Base-by-base conservation (phyloP, 371 early-diverging fungal genomes). In the Saksenaea vasiformis region DNA sequence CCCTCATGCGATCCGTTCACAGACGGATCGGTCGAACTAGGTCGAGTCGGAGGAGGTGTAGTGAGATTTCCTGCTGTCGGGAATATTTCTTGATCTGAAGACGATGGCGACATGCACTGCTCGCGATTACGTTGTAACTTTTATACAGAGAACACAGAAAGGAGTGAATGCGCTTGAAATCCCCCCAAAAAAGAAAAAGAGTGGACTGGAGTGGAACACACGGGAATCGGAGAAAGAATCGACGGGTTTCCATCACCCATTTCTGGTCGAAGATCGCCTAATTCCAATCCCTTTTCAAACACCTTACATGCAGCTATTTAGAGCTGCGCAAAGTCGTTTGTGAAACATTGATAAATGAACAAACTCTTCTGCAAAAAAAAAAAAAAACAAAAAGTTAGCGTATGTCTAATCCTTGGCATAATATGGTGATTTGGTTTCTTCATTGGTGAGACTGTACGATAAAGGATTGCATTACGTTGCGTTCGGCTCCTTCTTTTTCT, bases 261-360 rank as follows among this genome's bases (percentile, higher is more conserved):
- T 47, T 47, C 22, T 22, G 24, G 51, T 47, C 22, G 22, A 47
- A 47, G 51, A 47, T 47, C 51, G 51, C 8, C 51, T 7, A 31
- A 22, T 22, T 22, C 22, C 24, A 22, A 47, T 22, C 51, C 51
- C 24, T 47, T 47, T 47, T 11, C 3, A 22, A 22, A 47, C 51
- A 47, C 22, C 51, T 47, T 47, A 47, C 51, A 47, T 47, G 51
- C 51, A 47, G 51, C n/a, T 47, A 39, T 39, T 39, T 39, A 14
- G 39, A n/a, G n/a, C 24, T 47, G 22, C 51, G 51, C 51, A 47
- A 17, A 31, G 4, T 31, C 31, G 31, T 31, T 31, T 31, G 31
- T 31, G 31, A 31, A 31, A 31, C 31, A 2, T 31, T 31, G 31
- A 7, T 31, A 31, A 31, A 31, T 31, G 31, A 31, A 31, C 4